Evolutionary conservation across 2,329 filamentous ascomycete genomes (phyloP), one percentile per base, ranked within the genome.

Genomic region (Verticillium zaregamsianum): DNA sequence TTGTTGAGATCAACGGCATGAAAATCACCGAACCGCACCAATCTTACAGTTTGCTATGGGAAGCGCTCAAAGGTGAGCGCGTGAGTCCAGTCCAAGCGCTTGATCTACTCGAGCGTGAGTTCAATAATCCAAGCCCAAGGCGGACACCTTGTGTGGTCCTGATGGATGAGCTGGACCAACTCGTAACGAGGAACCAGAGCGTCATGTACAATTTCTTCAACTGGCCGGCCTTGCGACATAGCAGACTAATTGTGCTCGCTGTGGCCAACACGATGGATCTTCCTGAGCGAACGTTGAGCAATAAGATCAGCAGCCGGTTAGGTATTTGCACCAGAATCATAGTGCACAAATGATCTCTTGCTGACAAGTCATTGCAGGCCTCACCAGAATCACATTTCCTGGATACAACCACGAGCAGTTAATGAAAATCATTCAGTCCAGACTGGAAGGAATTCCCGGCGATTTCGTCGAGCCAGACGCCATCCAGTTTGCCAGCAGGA

Each of bases 131-230:
- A 0, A 96, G 90, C 63, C 95, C 95, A 28, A 86, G 95, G 58
- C 86, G 95, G 64, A 92, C 96, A 6, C 95, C 96, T 1, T 98
- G 94, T 72, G 95, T 99, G 15, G 95, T 99, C 2, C 79, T 99
- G 58, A 99, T 99, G 95, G 95, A 99, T 71, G 95, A 99, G 76
- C 83, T 99, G 57, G 95, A 99, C 73, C 95, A 99, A 76, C 85
- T 99, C 8, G 96, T 99, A 5, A 99, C 95, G 14, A 95, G 94
- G 72, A 98, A 97, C 70, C 96, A 99, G 74, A 94, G 92, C n/a
- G 95, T 99, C 77, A 99, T 99, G 95, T 99, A 99, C 79, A 99
- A 99, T 76, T 99, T 99, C 76, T 99, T 99, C 84, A 99, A 99
- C 72, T 99, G 95, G 95, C 95, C 95, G 4, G 91, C 92, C 12